Percentiles rank a stretch among this genome's conserved stretches.
Conservation (phyloP, 768 basidiomycete species). For the Cystofilobasidium ferigula region DNA sequence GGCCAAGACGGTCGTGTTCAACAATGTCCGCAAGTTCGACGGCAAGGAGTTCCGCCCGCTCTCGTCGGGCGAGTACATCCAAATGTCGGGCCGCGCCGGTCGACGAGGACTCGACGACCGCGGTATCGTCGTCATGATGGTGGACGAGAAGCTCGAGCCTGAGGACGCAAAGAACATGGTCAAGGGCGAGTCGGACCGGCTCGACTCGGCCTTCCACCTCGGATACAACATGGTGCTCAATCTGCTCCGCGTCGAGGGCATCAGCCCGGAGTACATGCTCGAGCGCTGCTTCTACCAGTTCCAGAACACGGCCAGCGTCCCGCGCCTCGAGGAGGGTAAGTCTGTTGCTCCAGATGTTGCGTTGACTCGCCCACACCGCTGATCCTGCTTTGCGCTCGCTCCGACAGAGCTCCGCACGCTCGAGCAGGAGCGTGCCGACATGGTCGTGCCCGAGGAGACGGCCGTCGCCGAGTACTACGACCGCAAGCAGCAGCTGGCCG, state of each 20-base stretch:
- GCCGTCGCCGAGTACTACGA: conserved; percentile 84
- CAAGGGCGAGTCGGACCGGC: conserved; percentile 89
- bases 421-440: conserved; percentile 57
- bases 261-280: conserved; percentile 96
- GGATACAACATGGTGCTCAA: conserved; percentile 99
- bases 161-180: conserved; percentile 87
- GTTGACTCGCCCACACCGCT: neutral
- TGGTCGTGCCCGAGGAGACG: conserved; percentile 71
- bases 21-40: conserved; percentile 87
- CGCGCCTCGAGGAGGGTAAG: conserved; percentile 68
- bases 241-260: conserved; percentile 94
- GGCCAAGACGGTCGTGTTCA: conserved; percentile 98
- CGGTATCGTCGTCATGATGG: conserved; percentile 99
- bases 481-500: conserved; percentile 80
- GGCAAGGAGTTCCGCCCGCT: conserved; percentile 87
- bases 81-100: conserved; percentile 98
- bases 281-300: conserved; percentile 98
- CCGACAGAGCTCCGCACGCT: conserved; percentile 55
- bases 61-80: conserved; percentile 93
- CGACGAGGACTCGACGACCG: conserved; percentile 93
- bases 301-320: conserved; percentile 86
- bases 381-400: neutral
- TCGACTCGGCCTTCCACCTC: conserved; percentile 96
- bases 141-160: conserved; percentile 94
- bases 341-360: conserved; percentile 18